These are phyloP conservation scores for Wickerhamiella australiensis DNA, from an alignment of 805 yeast species.

Conservation along the genomic window DNA sequence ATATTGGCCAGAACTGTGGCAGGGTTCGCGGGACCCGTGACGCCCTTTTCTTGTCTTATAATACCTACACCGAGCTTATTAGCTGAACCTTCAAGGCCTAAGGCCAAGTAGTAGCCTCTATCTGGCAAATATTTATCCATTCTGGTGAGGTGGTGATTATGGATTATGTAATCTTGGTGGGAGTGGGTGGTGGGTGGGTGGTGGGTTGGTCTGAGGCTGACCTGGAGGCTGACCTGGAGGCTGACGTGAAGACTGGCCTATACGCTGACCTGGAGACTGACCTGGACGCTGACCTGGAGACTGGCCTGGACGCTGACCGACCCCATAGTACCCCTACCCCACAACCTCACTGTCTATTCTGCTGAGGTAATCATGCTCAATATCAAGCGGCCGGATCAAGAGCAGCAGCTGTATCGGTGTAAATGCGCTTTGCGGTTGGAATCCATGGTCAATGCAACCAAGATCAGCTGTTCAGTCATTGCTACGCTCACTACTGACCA, in stretches of 20 bases:
- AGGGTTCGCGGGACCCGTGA: conserved; percentile 41
- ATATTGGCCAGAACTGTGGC: conserved; percentile 79
- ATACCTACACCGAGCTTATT: conserved; percentile 93
- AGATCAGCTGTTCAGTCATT: conserved; percentile 6
- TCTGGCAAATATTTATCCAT: conserved; percentile 37
- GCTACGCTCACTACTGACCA: conserved; percentile 19
- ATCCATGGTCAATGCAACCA: conserved; percentile 13
- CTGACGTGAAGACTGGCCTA: too few relatives aligned
- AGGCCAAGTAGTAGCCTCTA: conserved; percentile 41
- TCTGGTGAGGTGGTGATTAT: background rate
- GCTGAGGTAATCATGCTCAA: conserved; percentile 11
- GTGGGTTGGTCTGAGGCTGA: too few relatives aligned
- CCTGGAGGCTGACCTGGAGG: too few relatives aligned
- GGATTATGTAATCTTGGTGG: too few relatives aligned
- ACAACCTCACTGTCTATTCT: too few relatives aligned
- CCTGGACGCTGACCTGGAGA: too few relatives aligned
- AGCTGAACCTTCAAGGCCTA: conserved; percentile 96
- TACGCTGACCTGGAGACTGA: too few relatives aligned
- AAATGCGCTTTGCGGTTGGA: conserved; percentile 3
- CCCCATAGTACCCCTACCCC: too few relatives aligned
- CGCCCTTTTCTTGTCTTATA: conserved; percentile 60
- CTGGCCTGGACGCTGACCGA: too few relatives aligned
- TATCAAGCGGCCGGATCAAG: background rate
- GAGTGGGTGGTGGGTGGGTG: too few relatives aligned
- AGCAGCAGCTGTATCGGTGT: background rate